phyloP scores from a whole-genome alignment of 2,329 filamentous ascomycete species.

The Fusarium heterosporum region DNA sequence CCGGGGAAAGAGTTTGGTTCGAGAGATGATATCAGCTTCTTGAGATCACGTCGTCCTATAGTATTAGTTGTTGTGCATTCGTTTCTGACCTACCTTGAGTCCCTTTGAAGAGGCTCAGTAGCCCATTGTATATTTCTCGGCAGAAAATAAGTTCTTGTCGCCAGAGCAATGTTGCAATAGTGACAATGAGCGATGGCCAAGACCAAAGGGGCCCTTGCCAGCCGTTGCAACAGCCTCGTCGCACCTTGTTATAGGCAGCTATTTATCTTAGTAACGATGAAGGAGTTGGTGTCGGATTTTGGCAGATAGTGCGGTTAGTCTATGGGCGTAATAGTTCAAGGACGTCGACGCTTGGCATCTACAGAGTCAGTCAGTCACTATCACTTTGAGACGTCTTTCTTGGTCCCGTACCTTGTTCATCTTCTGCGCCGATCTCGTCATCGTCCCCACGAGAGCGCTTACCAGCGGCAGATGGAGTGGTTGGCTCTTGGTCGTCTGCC shows the following conservation, averaged over 20 bases:
- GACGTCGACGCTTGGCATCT: constrained; percentile 66
- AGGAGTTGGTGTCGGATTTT: constrained; percentile 11
- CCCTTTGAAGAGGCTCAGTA: background rate
- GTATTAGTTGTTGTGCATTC: constrained; percentile 32
- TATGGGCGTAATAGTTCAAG: constrained; percentile 38
- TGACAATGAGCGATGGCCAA: constrained; percentile 7
- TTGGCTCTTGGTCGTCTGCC: constrained; percentile 35
- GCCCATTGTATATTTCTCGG: constrained; percentile 12
- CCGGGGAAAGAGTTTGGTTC: background rate
- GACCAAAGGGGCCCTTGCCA: background rate
- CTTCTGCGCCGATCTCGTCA: constrained; percentile 49
- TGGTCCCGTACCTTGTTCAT: constrained; percentile 49
- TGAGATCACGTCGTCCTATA: constrained; percentile 30
- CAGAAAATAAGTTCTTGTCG: constrained; percentile 41
- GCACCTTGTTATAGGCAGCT: constrained; percentile 19
- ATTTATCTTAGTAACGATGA: constrained; percentile 22
- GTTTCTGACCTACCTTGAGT: constrained; percentile 33
- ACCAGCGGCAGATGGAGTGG: constrained; percentile 39
- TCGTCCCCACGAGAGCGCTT: constrained; percentile 48
- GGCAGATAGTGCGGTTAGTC: constrained; percentile 35
- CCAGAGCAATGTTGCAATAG: constrained; percentile 27
- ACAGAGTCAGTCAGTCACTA: constrained; percentile 49
- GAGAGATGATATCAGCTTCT: constrained; percentile 5
- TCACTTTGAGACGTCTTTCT: background rate
- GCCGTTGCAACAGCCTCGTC: background rate